phyloP scores from a whole-genome alignment of 148 eudicot species.

The Pouteria glomerata region DNA sequence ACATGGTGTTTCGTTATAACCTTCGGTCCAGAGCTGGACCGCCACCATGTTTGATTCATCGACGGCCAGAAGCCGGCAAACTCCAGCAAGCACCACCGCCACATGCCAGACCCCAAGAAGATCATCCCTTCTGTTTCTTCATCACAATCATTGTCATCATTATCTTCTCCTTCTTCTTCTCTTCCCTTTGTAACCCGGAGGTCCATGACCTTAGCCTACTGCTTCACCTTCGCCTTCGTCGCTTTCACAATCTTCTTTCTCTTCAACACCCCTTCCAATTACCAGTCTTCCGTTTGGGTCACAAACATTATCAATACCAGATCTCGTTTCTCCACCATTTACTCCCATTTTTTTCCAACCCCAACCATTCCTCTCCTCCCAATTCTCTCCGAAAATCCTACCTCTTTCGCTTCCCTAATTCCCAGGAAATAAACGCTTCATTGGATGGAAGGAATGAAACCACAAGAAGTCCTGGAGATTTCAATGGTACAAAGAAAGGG shows the following conservation, averaged over 20 bases:
- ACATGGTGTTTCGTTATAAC: too few relatives aligned
- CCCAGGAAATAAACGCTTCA: too few relatives aligned
- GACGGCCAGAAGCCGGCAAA: too few relatives aligned
- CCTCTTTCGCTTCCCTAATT: neutral
- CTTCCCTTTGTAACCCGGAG: conserved; percentile 16
- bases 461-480: too few relatives aligned
- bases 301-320: too few relatives aligned
- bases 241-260: conserved; percentile 31
- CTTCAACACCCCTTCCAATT: conserved; percentile 24
- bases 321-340: conserved; percentile 29
- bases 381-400: neutral
- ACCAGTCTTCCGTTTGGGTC: conserved; percentile 14
- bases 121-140: too few relatives aligned
- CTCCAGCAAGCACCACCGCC: neutral
- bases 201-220: too few relatives aligned
- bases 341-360: conserved; percentile 33
- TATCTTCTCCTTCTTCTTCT: conserved; percentile 9
- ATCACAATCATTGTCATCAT: too few relatives aligned
- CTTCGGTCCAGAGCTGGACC: too few relatives aligned
- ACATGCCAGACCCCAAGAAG: neutral
- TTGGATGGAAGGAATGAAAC: too few relatives aligned
- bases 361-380: conserved; percentile 9
- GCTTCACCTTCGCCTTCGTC: conserved; percentile 34
- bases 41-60: too few relatives aligned
- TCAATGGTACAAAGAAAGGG: too few relatives aligned